Conservation (phyloP, 176 grass and related monocot species). For the Typha latifolia region DNA sequence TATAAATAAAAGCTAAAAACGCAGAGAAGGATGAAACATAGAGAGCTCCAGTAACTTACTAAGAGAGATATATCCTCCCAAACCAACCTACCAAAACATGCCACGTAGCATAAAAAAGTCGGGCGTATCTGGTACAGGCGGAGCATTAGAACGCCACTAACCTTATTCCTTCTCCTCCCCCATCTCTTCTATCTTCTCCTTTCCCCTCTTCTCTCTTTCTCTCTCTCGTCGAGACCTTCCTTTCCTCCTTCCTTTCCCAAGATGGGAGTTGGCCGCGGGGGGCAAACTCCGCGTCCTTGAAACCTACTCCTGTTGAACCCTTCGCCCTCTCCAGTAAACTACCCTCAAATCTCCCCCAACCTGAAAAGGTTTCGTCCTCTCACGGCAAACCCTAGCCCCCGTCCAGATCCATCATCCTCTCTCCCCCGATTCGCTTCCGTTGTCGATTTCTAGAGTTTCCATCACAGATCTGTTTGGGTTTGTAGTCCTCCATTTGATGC, state of each 20-base stretch:
- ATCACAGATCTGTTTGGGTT: not conserved
- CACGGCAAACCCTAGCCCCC: not conserved
- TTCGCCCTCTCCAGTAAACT: not conserved
- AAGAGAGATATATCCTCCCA: no score
- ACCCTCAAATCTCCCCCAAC: not conserved
- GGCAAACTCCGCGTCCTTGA: conserved; percentile 1
- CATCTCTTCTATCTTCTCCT: not conserved
- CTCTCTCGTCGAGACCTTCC: not conserved
- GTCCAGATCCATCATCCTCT: no score
- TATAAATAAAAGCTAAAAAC: no score
- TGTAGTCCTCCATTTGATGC: not conserved
- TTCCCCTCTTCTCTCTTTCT: no score
- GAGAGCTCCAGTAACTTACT: no score
- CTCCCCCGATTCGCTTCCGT: not conserved
- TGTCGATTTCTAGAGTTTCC: not conserved
- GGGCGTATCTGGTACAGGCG: no score
- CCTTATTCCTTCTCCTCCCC: no score
- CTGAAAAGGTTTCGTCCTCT: not conserved
- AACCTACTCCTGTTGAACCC: not conserved
- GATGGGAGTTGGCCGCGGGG: not conserved
- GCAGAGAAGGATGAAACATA: no score
- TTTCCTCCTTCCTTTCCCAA: not conserved
- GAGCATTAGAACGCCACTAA: no score
- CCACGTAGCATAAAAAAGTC: no score
- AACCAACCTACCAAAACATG: no score